These are phyloP conservation scores for Viridothelium virens DNA, from an alignment of 495 filamentous ascomycete species.

Conservation along the genomic window DNA sequence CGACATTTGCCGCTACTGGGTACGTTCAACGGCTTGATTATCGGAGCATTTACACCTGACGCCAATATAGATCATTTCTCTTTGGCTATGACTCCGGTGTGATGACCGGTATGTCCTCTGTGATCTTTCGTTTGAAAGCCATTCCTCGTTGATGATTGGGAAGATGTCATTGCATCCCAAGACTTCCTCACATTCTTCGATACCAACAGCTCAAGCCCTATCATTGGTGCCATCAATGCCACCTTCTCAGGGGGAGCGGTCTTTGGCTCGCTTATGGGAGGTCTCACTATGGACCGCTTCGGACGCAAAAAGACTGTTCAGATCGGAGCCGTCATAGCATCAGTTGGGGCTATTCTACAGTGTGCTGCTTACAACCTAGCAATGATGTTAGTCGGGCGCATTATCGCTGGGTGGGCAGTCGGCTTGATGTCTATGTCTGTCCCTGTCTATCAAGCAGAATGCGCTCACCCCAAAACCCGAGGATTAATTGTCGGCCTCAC, in stretches of 20 bases:
- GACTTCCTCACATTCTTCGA: slow-evolving; percentile 22
- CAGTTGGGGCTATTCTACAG: slow-evolving; percentile 51
- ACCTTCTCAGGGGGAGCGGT: slow-evolving; percentile 27
- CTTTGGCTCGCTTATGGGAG: slow-evolving; percentile 14
- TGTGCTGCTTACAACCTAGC: slow-evolving; percentile 44
- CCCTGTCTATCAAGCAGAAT: slow-evolving; percentile 49
- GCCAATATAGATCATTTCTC: not conserved
- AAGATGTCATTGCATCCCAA: slow-evolving; percentile 9
- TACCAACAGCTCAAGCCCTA: slow-evolving; percentile 20
- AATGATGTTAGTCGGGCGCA: slow-evolving; percentile 55
- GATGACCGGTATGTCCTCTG: not conserved
- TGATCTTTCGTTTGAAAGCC: not conserved
- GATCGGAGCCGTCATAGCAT: slow-evolving; percentile 47
- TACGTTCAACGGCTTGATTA: not conserved
- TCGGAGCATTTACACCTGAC: not conserved
- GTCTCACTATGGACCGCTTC: slow-evolving; percentile 35
- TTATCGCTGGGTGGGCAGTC: slow-evolving; percentile 55
- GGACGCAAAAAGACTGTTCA: slow-evolving; percentile 50
- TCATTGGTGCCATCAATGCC: slow-evolving; percentile 29
- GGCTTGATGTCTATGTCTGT: slow-evolving; percentile 52
- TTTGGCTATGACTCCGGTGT: slow-evolving; percentile 13
- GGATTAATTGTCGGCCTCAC: slow-evolving; percentile 14
- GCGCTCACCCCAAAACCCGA: slow-evolving; percentile 23
- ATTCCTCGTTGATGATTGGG: not conserved
- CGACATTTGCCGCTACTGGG: slow-evolving; percentile 8